A percentile compares a stretch with the other conserved stretches of the same genome.
Conservation (phyloP, 305 asterid species). For the Ajuga reptans region DNA sequence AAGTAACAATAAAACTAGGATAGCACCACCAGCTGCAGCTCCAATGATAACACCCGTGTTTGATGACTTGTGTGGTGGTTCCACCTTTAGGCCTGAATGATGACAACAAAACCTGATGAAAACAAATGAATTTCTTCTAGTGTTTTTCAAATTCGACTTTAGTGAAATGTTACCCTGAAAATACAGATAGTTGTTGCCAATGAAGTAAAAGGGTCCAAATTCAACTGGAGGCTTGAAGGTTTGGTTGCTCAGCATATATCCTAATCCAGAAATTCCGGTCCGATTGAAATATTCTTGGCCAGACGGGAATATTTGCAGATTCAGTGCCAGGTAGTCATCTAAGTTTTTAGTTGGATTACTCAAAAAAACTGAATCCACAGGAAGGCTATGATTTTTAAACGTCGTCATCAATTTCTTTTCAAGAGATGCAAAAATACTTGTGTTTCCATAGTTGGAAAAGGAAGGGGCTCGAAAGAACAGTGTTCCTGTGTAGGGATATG, state of each 20-base stretch:
- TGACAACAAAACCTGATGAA: neutral
- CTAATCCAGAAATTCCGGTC: slow-evolving; percentile 46
- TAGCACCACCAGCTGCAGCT: slow-evolving; percentile 70
- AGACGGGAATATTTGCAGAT: slow-evolving; percentile 52
- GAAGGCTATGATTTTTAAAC: slow-evolving; percentile 30
- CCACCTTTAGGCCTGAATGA: slow-evolving; percentile 28
- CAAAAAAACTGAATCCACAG: slow-evolving; percentile 61
- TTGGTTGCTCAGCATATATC: slow-evolving; percentile 54
- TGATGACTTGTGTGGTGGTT: slow-evolving; percentile 36
- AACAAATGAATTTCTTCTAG: neutral
- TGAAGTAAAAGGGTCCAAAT: slow-evolving; percentile 61
- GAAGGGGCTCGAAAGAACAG: slow-evolving; percentile 61
- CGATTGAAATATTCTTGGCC: slow-evolving; percentile 47
- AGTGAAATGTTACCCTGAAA: slow-evolving; percentile 38
- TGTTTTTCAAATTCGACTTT: neutral
- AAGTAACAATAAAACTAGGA: slow-evolving; percentile 48
- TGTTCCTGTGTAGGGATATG: slow-evolving; percentile 64
- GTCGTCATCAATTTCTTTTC: slow-evolving; percentile 30
- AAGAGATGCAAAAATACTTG: slow-evolving; percentile 31
- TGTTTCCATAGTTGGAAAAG: slow-evolving; percentile 53
- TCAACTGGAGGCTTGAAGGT: slow-evolving; percentile 57
- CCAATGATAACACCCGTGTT: slow-evolving; percentile 50
- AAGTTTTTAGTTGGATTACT: slow-evolving; percentile 45
- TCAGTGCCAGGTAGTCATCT: slow-evolving; percentile 40
- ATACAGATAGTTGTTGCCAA: slow-evolving; percentile 35